phyloP scores from a whole-genome alignment of 495 filamentous ascomycete species.

The Penicillium fimorum region DNA sequence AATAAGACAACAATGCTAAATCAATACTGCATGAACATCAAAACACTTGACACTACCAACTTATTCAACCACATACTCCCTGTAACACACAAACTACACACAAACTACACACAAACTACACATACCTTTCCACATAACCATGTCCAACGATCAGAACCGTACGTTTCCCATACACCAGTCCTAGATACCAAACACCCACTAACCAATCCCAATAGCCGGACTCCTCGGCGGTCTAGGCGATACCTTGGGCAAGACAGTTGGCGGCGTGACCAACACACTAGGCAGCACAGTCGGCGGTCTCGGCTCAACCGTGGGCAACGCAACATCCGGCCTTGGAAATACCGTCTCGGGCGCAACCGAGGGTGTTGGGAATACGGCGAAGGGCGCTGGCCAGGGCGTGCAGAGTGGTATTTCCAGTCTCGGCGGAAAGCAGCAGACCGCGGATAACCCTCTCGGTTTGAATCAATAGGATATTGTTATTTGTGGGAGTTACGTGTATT shows the following conservation, averaged over 20 bases:
- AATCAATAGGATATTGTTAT: background rate
- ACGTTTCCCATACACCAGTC: background rate
- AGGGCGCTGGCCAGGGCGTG: constrained; percentile 21
- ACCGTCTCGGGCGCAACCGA: constrained; percentile 34
- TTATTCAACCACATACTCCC: background rate
- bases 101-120: constrained; percentile 1
- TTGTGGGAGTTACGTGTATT: background rate
- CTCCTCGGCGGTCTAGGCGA: constrained; percentile 37
- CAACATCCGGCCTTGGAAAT: constrained; percentile 32
- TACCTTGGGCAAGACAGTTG: constrained; percentile 39
- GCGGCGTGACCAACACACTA: constrained; percentile 35
- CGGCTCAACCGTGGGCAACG: constrained; percentile 37
- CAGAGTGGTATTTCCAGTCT: constrained; percentile 14
- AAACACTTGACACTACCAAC: background rate
- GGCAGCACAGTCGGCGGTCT: constrained; percentile 35
- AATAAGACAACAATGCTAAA: background rate
- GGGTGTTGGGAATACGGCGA: constrained; percentile 37
- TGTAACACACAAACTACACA: too few species aligned
- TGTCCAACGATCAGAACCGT: constrained; percentile 9
- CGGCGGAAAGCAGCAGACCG: constrained; percentile 26
- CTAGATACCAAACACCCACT: background rate
- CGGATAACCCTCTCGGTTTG: constrained; percentile 27
- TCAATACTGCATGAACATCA: background rate
- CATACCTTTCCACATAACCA: background rate
- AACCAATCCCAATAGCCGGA: constrained; percentile 14